Evolutionary conservation across 148 eudicot species (phyloP), one percentile per base, ranked within the genome.

Genomic region (Chenopodium berlandieri): DNA sequence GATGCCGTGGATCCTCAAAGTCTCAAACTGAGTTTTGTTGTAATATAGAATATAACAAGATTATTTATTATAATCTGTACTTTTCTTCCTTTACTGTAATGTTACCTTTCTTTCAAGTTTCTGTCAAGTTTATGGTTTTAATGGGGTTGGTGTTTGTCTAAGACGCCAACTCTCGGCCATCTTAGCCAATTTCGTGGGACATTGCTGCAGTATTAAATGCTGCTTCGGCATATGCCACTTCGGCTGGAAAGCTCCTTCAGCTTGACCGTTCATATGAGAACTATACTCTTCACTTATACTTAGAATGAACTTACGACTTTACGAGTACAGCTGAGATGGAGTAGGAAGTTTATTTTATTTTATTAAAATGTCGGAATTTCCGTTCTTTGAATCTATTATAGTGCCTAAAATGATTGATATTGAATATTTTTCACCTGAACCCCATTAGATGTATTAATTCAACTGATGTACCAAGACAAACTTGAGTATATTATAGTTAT

Each of bases 1-100:
- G 27, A 84, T 32, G 69, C 10, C 54, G 74, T 60, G 84, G 87
- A 65, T 78, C 69, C 54, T 27, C 3, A 9, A 47, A 4, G 44
- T 40, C 44, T 40, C 44, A 40, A 65, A 52, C 32, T 22, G 79
- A 52, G 68, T 32, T 64, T 74, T 76, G 48, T 77, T 85, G 79
- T 81, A 81, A 70, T 56, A 81, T 73, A 78, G 40, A 73, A 13
- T 23, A 27, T 7, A 73, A 11, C 76, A 48, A 74, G 9, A 50
- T 40, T 40, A 40, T 40, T 40, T 6, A 5, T 40, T 40, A 40
- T 40, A 40, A 40, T 40, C 44, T 40, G 6, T 40, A 40, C 44
- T 52, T 40, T 46, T 17, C 54, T 50, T 50, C 54, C 16, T 40
- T 5, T 37, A 34, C 73, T 70, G 73, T 65, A 10, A 52, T 52